phyloP scores from a whole-genome alignment of 2,329 filamentous ascomycete species.

The Aspergillus tubingensis region DNA sequence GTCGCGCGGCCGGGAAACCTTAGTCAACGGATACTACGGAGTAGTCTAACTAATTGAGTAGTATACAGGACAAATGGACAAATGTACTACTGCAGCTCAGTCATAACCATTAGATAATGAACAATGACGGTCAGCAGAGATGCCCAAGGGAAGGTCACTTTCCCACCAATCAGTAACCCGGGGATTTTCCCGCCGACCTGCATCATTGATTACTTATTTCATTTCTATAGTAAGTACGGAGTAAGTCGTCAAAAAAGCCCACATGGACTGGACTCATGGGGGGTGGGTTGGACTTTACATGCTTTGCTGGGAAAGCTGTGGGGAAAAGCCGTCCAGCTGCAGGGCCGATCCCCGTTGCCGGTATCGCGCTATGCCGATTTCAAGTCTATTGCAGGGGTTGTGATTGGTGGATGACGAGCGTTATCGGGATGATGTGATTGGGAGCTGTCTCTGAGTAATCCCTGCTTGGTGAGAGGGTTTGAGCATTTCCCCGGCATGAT shows the following conservation, averaged over 20 bases:
- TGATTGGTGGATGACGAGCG: slow-evolving; percentile 28
- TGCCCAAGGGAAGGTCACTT: slow-evolving; percentile 9
- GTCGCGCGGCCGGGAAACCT: background rate
- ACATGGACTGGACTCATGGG: background rate
- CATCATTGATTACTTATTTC: background rate
- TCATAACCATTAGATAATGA: slow-evolving; percentile 3
- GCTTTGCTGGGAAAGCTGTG: slow-evolving; percentile 15
- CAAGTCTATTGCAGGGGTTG: background rate
- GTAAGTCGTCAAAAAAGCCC: background rate
- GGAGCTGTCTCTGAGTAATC: slow-evolving; percentile 11
- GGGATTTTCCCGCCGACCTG: background rate
- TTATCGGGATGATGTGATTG: slow-evolving; percentile 32
- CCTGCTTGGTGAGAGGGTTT: background rate
- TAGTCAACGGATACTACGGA: background rate
- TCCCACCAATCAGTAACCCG: slow-evolving; percentile 4
- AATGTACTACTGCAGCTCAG: no score
- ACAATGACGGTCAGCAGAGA: slow-evolving; percentile 9
- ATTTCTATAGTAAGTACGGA: no score
- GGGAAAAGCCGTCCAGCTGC: slow-evolving; percentile 25
- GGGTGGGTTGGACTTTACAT: no score
- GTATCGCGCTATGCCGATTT: slow-evolving; percentile 25
- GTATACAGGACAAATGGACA: no score
- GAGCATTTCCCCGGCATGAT: background rate
- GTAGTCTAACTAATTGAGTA: background rate
- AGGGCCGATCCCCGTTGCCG: slow-evolving; percentile 32